Base-by-base conservation (phyloP, 441 rosid species). In the Erysimum cheiri region DNA sequence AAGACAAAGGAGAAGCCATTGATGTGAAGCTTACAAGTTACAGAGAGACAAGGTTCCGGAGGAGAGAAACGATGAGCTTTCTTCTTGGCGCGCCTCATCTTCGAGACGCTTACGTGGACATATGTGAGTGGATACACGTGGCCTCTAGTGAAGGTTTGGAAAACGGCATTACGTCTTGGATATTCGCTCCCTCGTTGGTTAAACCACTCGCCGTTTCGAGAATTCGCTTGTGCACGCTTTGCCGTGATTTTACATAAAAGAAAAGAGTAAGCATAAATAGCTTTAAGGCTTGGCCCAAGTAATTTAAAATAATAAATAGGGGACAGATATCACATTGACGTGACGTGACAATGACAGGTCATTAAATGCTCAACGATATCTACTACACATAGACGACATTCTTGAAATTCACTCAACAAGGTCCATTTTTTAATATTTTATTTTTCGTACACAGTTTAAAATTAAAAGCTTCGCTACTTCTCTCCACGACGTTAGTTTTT, bases 1-100 rank as follows among this genome's bases (percentile, higher is more conserved):
- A 76, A 71, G 85, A 76, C 77, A 79, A 72, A 46, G 80, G 61
- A 71, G 69, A 83, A 63, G 89, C 91, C 91, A 87, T 87, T 71
- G 72, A 71, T 28, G 77, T 5, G 61, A 69, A 65, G 37, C 80
- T 33, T 69, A 37, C 29, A 55, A 73, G 56, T 78, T 65, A 41
- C 28, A 64, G 64, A 64, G 64, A 58, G 75, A 35, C 41, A 33
- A 41, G 52, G 67, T 73, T 63, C 35, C 57, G 24, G 63, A 67
- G 48, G 15, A 59, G 10, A 56, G 14, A 32, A 24, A 52, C 31
- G 29, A 62, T 60, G 60, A 19, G 70, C 11, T 49, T 29, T 66
- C 48, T 75, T 73, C 58, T 77, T 81, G 78, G 85, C 83, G 84
- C 80, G 82, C 74, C 82, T 78, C 75, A 79, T 80, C 83, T 70